Evolutionary conservation across 1,284 basidiomycete species (phyloP).

Genomic region (Ustilago hordei): DNA sequence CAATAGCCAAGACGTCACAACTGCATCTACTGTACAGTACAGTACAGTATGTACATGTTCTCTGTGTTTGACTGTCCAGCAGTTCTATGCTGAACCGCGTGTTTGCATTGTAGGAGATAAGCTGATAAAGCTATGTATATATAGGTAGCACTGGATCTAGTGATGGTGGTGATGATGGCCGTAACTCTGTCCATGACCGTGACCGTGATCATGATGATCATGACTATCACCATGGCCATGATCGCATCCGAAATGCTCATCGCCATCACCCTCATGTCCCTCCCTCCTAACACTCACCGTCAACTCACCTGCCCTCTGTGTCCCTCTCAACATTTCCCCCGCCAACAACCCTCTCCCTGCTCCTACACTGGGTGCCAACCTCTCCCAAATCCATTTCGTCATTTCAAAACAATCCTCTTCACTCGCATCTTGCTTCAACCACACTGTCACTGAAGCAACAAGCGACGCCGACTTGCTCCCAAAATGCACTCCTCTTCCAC

Average conservation of each 20-base stretch:
- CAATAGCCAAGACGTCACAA: background rate
- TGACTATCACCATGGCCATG: conserved; percentile 40
- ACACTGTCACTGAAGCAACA: conserved; percentile 58
- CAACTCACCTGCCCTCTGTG: conserved; percentile 62
- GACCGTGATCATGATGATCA: conserved; percentile 4
- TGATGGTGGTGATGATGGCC: conserved; percentile 25
- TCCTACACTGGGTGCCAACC: conserved; percentile 57
- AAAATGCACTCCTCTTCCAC: conserved; percentile 38
- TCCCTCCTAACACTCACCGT: conserved; percentile 60
- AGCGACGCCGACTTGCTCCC: conserved; percentile 60
- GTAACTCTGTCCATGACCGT: conserved; percentile 28
- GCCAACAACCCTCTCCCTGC: conserved; percentile 54
- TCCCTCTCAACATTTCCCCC: conserved; percentile 62
- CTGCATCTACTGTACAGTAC: too few species aligned
- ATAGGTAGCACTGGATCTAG: background rate
- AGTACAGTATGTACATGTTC: too few species aligned
- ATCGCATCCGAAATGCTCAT: conserved; percentile 15
- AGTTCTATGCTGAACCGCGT: background rate
- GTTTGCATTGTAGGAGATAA: background rate
- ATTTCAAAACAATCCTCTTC: conserved; percentile 61
- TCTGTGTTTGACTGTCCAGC: too few species aligned
- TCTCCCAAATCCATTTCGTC: conserved; percentile 64
- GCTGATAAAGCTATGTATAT: background rate
- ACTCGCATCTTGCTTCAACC: conserved; percentile 49
- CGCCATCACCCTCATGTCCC: conserved; percentile 49